These are phyloP conservation scores for Gaultheria prostrata DNA, from an alignment of 148 eudicot species.

Conservation along the genomic window DNA sequence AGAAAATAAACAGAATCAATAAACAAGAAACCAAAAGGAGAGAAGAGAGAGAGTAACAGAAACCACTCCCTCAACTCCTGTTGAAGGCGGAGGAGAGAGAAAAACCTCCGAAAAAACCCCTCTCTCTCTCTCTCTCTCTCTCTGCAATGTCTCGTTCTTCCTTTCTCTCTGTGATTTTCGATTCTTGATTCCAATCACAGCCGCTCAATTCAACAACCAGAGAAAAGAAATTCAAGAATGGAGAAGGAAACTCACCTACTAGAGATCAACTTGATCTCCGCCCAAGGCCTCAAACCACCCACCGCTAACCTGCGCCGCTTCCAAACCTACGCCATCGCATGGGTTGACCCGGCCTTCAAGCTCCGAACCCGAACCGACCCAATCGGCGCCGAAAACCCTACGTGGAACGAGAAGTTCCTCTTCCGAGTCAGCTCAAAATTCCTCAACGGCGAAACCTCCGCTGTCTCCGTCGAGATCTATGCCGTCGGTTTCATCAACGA, in stretches of 20 bases:
- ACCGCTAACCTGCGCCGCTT: slow-evolving; percentile 49
- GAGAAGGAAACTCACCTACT: slow-evolving; percentile 44
- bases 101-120: neutral
- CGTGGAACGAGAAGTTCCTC: slow-evolving; percentile 89
- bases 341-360: slow-evolving; percentile 50
- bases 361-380: slow-evolving; percentile 65
- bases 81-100: too few species aligned
- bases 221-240: slow-evolving; percentile 5
- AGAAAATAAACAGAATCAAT: too few species aligned
- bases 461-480: slow-evolving; percentile 68
- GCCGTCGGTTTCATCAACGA: slow-evolving; percentile 66
- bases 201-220: neutral
- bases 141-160: neutral
- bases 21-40: too few species aligned
- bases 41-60: too few species aligned
- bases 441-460: slow-evolving; percentile 62
- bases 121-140: slow-evolving; percentile 13
- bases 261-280: slow-evolving; percentile 84
- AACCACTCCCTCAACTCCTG: too few species aligned
- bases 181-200: slow-evolving; percentile 3
- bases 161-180: neutral
- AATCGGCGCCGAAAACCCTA: slow-evolving; percentile 63
- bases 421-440: slow-evolving; percentile 62
- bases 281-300: slow-evolving; percentile 65
- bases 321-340: slow-evolving; percentile 69